Evolutionary conservation across 163 green algal genomes (phyloP).

Genomic region (Smithsoniella earleae): DNA sequence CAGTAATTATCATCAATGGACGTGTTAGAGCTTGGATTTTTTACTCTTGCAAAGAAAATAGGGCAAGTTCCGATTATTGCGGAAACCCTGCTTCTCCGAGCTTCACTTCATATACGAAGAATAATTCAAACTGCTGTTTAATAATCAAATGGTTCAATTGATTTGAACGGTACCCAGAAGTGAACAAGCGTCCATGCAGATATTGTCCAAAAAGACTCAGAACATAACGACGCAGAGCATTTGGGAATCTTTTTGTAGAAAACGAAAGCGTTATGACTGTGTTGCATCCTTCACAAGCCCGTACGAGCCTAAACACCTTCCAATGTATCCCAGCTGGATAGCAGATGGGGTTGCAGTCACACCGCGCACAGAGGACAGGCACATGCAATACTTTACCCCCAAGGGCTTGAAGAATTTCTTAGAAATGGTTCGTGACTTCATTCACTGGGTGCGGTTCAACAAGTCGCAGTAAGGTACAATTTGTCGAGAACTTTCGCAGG

Average conservation of each 20-base stretch:
- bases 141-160: no score
- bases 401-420: conserved; percentile 10
- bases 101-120: no score
- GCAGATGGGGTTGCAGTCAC: conserved; percentile 24
- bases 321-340: conserved; percentile 18
- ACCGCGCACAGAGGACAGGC: not conserved
- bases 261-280: conserved; percentile 10
- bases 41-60: conserved; percentile 6
- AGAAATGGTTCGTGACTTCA: not conserved
- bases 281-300: conserved; percentile 22
- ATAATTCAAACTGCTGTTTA: no score
- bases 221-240: conserved; percentile 26
- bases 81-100: no score
- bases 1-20: conserved; percentile 28
- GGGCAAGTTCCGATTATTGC: not conserved
- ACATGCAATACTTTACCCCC: conserved; percentile 22
- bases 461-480: no score
- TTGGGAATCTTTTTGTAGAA: not conserved
- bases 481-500: not conserved
- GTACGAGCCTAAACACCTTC: not conserved
- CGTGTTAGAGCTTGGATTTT: conserved; percentile 24
- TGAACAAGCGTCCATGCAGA: no score
- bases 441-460: no score
- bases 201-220: conserved; percentile 29
- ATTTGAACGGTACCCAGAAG: no score